These are phyloP conservation scores for Kurtzmaniella quercitrusa DNA, from an alignment of 1,139 yeast genomes.

Conservation along the genomic window DNA sequence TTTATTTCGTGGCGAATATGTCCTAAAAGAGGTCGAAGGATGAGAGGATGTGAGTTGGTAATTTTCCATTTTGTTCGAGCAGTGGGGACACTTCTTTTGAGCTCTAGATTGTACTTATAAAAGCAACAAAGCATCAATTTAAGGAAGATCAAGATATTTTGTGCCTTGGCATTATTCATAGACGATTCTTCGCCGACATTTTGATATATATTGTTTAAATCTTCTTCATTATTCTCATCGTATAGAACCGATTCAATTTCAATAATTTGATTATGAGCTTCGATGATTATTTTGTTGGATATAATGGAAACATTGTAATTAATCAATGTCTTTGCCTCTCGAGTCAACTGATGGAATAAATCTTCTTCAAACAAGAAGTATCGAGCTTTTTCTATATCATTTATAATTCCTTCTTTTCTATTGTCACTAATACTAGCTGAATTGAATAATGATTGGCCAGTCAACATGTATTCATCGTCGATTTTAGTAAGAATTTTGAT, in stretches of 20 bases:
- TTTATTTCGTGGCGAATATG: conserved; percentile 61
- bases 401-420: conserved; percentile 35
- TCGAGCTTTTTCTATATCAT: conserved; percentile 57
- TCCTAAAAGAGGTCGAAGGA: conserved; percentile 65
- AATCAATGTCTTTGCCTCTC: conserved; percentile 72
- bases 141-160: conserved; percentile 47
- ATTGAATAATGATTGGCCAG: conserved; percentile 39
- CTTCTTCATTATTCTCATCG: conserved; percentile 44
- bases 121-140: conserved; percentile 60
- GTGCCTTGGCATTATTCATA: conserved; percentile 43
- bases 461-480: conserved; percentile 47
- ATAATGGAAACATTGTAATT: conserved; percentile 69
- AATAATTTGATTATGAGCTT: conserved; percentile 59
- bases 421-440: conserved; percentile 8
- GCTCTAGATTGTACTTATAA: conserved; percentile 47
- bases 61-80: conserved; percentile 50
- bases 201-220: conserved; percentile 25
- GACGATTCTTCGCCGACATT: conserved; percentile 28
- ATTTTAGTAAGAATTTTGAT: conserved; percentile 52
- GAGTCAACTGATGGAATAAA: conserved; percentile 61
- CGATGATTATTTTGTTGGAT: conserved; percentile 63
- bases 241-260: conserved; percentile 63
- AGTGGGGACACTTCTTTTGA: conserved; percentile 45
- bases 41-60: conserved; percentile 43
- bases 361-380: conserved; percentile 84